phyloP scores from a whole-genome alignment of 1,139 yeast species.

The Suhomyces kunorum region DNA sequence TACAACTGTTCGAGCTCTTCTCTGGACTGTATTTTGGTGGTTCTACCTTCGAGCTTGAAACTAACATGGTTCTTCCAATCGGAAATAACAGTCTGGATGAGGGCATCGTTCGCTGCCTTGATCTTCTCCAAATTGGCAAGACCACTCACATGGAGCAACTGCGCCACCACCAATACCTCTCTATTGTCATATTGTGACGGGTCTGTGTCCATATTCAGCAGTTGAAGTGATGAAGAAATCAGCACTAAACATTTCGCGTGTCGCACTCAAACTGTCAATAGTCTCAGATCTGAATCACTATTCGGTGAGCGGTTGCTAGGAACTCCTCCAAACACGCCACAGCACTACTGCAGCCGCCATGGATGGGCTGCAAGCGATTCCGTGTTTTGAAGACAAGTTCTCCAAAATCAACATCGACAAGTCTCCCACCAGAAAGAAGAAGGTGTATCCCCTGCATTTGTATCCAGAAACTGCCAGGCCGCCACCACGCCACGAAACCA shows the following conservation, averaged over 20 bases:
- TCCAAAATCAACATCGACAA: constrained; percentile 28
- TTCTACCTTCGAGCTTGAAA: constrained; percentile 17
- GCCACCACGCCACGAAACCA: constrained; percentile 6
- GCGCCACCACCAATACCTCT: constrained; percentile 27
- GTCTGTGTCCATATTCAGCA: constrained; percentile 5
- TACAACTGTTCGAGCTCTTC: constrained; percentile 19
- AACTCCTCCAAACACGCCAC: not conserved
- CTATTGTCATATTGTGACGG: constrained; percentile 19
- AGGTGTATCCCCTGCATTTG: constrained; percentile 25
- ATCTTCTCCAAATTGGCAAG: constrained; percentile 20
- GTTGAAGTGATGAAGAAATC: not conserved
- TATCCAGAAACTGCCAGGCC: constrained; percentile 19
- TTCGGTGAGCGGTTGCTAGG: too few species aligned
- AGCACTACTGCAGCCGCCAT: constrained; percentile 1
- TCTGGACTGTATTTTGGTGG: constrained; percentile 14
- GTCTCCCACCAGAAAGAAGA: constrained; percentile 25
- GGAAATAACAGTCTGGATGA: constrained; percentile 16
- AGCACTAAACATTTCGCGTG: constrained; percentile 4
- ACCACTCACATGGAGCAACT: constrained; percentile 25
- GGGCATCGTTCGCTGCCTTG: constrained; percentile 10
- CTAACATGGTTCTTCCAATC: constrained; percentile 25
- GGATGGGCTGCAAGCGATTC: constrained; percentile 6
- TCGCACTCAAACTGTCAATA: constrained; percentile 16
- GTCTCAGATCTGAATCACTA: constrained; percentile 1
- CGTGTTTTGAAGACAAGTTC: constrained; percentile 29